These are phyloP conservation scores for Diplocarpon rosae DNA, from an alignment of 2,329 filamentous ascomycete species.

Conservation along the genomic window DNA sequence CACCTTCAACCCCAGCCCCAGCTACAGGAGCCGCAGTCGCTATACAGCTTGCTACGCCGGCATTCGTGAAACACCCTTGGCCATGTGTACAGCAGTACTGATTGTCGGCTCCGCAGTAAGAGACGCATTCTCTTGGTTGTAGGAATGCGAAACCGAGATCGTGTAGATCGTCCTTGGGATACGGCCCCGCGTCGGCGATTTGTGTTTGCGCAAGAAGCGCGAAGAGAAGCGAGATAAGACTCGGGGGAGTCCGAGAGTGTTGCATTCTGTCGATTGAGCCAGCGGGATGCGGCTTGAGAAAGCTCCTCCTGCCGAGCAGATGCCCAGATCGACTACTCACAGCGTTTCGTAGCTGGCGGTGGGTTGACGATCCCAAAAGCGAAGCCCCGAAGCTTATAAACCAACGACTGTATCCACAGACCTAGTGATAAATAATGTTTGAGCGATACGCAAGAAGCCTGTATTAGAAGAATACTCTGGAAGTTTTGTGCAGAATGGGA, in stretches of 20 bases:
- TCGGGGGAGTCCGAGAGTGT: conserved; percentile 22
- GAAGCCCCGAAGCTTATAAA: conserved; percentile 5
- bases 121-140: conserved; percentile 36
- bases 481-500: conserved; percentile 16
- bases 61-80: conserved; percentile 40
- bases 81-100: conserved; percentile 43
- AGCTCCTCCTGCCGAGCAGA: conserved; percentile 1
- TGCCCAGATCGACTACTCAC: neutral
- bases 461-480: conserved; percentile 8
- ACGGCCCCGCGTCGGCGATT: conserved; percentile 35
- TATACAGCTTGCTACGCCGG: conserved; percentile 40
- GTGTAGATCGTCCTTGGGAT: conserved; percentile 38
- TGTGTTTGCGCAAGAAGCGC: conserved; percentile 30
- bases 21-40: conserved; percentile 21
- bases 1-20: conserved; percentile 9
- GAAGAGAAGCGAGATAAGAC: conserved; percentile 29
- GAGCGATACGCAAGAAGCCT: conserved; percentile 3
- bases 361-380: conserved; percentile 10
- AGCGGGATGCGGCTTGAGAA: conserved; percentile 7
- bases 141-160: conserved; percentile 39
- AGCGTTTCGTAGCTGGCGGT: conserved; percentile 3
- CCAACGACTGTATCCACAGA: conserved; percentile 12
- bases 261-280: conserved; percentile 28
- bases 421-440: conserved; percentile 5
- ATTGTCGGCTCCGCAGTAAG: conserved; percentile 43